Conservation (phyloP, 768 basidiomycete species). For the Gelatoporia subvermispora region DNA sequence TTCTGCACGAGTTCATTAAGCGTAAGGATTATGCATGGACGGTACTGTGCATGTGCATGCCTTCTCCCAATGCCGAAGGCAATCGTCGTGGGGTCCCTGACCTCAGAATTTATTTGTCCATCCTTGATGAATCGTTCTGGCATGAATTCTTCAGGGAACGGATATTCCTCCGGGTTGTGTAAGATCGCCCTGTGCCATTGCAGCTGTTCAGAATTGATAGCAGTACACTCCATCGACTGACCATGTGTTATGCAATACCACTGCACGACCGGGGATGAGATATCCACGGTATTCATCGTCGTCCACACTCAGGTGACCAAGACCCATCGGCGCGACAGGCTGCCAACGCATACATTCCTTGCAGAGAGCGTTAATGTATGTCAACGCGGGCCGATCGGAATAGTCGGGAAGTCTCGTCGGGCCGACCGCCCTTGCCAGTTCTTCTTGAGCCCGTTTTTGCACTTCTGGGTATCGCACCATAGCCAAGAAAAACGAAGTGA, state of each 20-base stretch:
- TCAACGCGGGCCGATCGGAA: conserved; percentile 19
- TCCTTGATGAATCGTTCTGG: conserved; percentile 25
- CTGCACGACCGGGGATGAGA: conserved; percentile 3
- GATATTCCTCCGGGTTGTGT: too few relatives aligned
- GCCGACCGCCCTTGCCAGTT: conserved; percentile 22
- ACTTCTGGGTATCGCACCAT: conserved; percentile 25
- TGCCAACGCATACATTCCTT: conserved; percentile 24
- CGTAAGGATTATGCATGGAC: background rate
- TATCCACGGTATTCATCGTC: conserved; percentile 18
- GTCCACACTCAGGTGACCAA: conserved; percentile 8
- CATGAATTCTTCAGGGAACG: conserved; percentile 22
- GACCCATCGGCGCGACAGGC: background rate
- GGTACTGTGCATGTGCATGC: too few relatives aligned
- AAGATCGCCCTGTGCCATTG: too few relatives aligned
- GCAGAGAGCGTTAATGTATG: conserved; percentile 22
- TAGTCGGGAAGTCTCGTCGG: conserved; percentile 21
- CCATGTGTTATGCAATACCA: conserved; percentile 11
- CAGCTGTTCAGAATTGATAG: too few relatives aligned
- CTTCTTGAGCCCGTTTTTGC: conserved; percentile 19
- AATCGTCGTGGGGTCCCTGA: background rate
- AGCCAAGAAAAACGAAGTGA: conserved; percentile 21
- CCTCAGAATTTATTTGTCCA: conserved; percentile 1
- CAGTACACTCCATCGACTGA: too few relatives aligned
- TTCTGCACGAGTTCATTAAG: conserved; percentile 13
- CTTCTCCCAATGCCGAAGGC: conserved; percentile 12